These are phyloP conservation scores for Zygnema cylindricum DNA, from an alignment of 139 green algal species.

Conservation along the genomic window DNA sequence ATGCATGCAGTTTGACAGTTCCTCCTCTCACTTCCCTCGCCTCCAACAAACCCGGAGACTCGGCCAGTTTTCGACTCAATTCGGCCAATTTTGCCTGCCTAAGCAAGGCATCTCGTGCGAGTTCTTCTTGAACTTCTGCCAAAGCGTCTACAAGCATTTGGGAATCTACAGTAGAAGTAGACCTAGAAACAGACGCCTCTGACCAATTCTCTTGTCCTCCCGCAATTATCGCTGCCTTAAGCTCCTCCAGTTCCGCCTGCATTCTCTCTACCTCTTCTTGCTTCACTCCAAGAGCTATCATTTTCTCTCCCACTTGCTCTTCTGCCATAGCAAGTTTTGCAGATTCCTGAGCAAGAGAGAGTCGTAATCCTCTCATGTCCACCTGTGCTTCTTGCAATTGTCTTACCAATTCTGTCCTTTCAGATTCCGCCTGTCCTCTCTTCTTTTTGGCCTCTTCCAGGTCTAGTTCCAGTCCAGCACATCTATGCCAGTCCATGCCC, in stretches of 20 bases:
- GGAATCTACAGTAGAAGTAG: not conserved
- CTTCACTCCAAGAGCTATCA: not conserved
- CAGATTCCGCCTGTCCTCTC: not conserved
- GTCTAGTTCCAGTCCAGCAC: not conserved
- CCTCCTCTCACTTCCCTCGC: not conserved
- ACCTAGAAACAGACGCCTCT: not conserved
- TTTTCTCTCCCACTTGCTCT: not conserved
- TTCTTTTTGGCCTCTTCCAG: not conserved
- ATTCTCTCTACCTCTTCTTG: not conserved
- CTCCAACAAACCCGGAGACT: not conserved
- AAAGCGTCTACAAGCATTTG: not conserved
- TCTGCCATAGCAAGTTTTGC: not conserved
- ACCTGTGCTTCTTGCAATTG: not conserved
- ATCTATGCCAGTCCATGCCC: not conserved
- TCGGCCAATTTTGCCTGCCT: not conserved
- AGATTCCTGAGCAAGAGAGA: not conserved
- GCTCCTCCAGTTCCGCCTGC: not conserved
- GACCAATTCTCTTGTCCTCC: not conserved
- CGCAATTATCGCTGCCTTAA: not conserved
- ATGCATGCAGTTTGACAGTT: not conserved
- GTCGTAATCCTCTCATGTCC: not conserved
- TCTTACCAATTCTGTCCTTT: not conserved
- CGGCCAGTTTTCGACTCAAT: not conserved
- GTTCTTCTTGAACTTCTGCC: not conserved
- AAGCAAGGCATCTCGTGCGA: not conserved